Conservation (phyloP, 257 asterid species). For the Nemophila menziesii region DNA sequence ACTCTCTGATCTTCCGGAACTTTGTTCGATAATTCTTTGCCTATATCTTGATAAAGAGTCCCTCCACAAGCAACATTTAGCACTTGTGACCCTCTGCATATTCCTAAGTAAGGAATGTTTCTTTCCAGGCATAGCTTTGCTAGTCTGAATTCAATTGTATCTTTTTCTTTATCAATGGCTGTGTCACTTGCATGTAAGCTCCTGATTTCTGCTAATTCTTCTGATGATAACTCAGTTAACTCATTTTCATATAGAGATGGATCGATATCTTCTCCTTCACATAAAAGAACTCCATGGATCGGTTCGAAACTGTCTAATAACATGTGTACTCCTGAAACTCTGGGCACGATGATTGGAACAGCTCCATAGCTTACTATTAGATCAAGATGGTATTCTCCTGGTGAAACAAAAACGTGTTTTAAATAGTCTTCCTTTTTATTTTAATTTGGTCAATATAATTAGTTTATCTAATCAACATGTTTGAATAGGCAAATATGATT, state of each 20-base stretch:
- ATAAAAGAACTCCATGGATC: constrained; percentile 27
- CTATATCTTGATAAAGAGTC: constrained; percentile 62
- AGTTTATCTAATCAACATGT: too few relatives aligned
- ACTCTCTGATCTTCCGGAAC: constrained; percentile 13
- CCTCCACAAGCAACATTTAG: constrained; percentile 85
- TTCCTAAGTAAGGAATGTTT: constrained; percentile 72
- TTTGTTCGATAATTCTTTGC: constrained; percentile 28
- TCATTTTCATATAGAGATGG: constrained; percentile 20
- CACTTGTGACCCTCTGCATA: constrained; percentile 80
- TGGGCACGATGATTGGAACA: constrained; percentile 23
- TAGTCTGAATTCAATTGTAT: constrained; percentile 53
- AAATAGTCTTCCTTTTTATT: neutral
- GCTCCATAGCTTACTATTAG: constrained; percentile 33
- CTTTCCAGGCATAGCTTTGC: constrained; percentile 75
- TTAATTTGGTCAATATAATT: too few relatives aligned
- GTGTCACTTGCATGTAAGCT: constrained; percentile 62
- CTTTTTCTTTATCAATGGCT: constrained; percentile 63
- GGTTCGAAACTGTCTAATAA: constrained; percentile 25
- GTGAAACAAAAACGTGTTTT: too few relatives aligned
- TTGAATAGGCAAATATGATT: too few relatives aligned
- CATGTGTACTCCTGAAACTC: constrained; percentile 23
- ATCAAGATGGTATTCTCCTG: constrained; percentile 32
- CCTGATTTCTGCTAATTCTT: constrained; percentile 54
- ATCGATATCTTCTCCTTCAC: constrained; percentile 29
- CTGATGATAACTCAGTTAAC: constrained; percentile 19